Evolutionary conservation across 768 basidiomycete genomes (phyloP).

Genomic region (Rhodotorula taiwanensis): DNA sequence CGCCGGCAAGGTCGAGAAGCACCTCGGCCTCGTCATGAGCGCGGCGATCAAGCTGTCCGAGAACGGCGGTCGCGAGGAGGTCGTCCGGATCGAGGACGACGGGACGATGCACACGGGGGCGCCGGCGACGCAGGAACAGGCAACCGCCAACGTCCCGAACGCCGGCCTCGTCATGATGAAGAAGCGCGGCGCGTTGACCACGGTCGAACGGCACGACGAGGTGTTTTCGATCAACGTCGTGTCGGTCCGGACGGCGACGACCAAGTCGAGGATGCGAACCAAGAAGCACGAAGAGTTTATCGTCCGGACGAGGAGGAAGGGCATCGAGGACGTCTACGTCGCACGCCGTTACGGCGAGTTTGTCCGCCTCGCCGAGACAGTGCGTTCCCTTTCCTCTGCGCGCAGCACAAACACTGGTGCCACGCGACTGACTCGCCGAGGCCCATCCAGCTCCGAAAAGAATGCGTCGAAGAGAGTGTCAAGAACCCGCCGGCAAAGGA

Average conservation of each 20-base stretch:
- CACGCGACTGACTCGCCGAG: too few relatives aligned
- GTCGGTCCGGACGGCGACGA: slow-evolving; percentile 65
- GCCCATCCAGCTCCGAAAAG: slow-evolving; percentile 64
- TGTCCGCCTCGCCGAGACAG: slow-evolving; percentile 76
- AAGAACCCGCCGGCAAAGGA: slow-evolving; percentile 84
- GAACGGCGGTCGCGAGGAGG: slow-evolving; percentile 59
- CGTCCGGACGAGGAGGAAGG: slow-evolving; percentile 71
- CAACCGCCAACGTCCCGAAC: not conserved
- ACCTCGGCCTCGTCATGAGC: slow-evolving; percentile 70
- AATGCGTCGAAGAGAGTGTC: slow-evolving; percentile 73
- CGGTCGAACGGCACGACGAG: slow-evolving; percentile 48
- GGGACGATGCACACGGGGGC: slow-evolving; percentile 74
- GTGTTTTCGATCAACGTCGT: slow-evolving; percentile 87
- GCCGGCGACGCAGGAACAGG: slow-evolving; percentile 51
- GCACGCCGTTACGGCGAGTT: slow-evolving; percentile 94
- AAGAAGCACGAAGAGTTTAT: slow-evolving; percentile 96
- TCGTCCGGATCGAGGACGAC: slow-evolving; percentile 76
- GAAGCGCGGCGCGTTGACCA: slow-evolving; percentile 19
- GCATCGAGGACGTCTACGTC: slow-evolving; percentile 71
- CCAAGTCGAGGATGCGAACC: slow-evolving; percentile 75
- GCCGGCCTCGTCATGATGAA: not conserved
- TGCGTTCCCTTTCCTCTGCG: slow-evolving; percentile 44
- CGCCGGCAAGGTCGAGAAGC: slow-evolving; percentile 72
- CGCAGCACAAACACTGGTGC: slow-evolving; percentile 3
- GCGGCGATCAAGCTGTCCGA: slow-evolving; percentile 76